phyloP scores from a whole-genome alignment of 345 rosid genomes.

The Aquilaria yunnanensis region DNA sequence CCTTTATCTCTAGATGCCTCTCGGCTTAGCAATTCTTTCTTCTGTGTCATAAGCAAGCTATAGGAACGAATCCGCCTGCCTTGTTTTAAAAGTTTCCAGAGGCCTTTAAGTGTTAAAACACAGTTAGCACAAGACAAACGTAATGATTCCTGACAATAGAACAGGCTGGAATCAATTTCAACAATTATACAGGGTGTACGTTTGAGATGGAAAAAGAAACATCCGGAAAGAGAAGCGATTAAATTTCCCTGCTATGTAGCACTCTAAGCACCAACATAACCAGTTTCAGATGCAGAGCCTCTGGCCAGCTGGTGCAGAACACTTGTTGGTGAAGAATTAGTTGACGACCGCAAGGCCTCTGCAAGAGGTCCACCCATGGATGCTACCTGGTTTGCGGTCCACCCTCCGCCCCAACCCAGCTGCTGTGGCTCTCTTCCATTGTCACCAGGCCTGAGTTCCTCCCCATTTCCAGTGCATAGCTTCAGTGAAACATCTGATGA shows the following conservation, averaged over 20 bases:
- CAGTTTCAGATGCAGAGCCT: slow-evolving; percentile 32
- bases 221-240: not conserved
- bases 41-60: no score
- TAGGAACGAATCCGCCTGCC: no score
- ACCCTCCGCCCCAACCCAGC: slow-evolving; percentile 52
- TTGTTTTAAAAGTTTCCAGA: no score
- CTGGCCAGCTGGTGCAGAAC: slow-evolving; percentile 65
- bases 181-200: not conserved
- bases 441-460: slow-evolving; percentile 22
- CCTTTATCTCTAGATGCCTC: no score
- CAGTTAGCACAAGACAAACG: no score
- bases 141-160: no score
- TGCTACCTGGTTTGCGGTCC: slow-evolving; percentile 44
- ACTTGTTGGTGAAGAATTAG: slow-evolving; percentile 67
- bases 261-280: slow-evolving; percentile 25
- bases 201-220: not conserved
- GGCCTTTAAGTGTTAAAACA: no score
- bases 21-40: no score
- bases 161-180: not conserved
- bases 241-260: not conserved
- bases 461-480: slow-evolving; percentile 60
- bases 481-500: slow-evolving; percentile 86
- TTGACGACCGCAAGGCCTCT: slow-evolving; percentile 69
- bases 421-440: slow-evolving; percentile 37
- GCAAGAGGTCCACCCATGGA: slow-evolving; percentile 94